Base-by-base conservation (phyloP, 495 filamentous ascomycete genomes). In the Penicillium cataractarum region DNA sequence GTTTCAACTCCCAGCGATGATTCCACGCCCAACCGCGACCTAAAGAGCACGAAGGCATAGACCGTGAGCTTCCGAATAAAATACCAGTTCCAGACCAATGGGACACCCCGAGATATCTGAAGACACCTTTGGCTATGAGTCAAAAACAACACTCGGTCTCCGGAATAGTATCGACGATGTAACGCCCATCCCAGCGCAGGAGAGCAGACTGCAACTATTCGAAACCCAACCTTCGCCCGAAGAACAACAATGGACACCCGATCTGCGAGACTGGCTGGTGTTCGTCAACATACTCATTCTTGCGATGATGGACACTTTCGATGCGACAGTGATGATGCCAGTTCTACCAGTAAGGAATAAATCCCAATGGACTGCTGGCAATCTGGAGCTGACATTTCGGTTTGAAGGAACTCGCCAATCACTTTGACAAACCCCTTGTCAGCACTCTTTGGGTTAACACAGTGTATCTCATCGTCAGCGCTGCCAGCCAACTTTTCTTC, bases 371-470 rank as follows among this genome's bases (percentile, higher is more conserved):
- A 58, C 37, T 46, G 60, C 48, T 57, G 6, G 35, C 35, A 39
- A 56, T 19, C 1, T 4, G 26, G 12, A 60, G 31, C 61, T 64
- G 10, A 72, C 21, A n/a, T n/a, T 29, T 2, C 22, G 4, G n/a
- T 15, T 0, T 8, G 1, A 51, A 80, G 76, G 53, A 68, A 31
- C 33, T 78, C 6, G 71, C 76, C 32, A 70, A 66, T 52, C 42
- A 31, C 17, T 71, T 78, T 46, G 59, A 61, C 12, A 64, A 65
- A 9, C 65, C 76, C 2, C 57, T 80, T 24, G 69, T 68, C 39
- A 71, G 66, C 42, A 66, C 71, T 12, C 67, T 81, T n/a, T 83
- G 80, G 80, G 65, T 71, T 6, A 74, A 74, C 17, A 75, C 78
- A 3, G 65, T 68, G 17, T 83, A 82, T 55, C 68, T 82, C 4